Evolutionary conservation across 352 stramenopile genomes (phyloP).

Genomic region (Globisporangium recalcitrans): DNA sequence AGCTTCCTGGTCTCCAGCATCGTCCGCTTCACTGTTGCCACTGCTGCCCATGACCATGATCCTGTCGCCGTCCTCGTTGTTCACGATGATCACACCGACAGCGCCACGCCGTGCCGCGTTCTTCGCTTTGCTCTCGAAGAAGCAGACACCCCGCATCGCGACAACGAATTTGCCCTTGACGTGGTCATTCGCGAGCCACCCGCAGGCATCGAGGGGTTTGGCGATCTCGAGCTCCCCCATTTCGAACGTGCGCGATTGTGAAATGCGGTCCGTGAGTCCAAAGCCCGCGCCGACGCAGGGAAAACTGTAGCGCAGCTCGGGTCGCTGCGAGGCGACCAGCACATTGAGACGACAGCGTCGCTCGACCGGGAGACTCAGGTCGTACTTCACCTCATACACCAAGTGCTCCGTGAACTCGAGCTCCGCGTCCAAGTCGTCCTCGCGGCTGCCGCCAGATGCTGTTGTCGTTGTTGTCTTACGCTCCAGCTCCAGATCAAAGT

Average conservation of each 20-base stretch:
- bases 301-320: slow-evolving; percentile 24
- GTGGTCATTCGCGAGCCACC: slow-evolving; percentile 29
- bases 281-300: slow-evolving; percentile 62
- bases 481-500: slow-evolving; percentile 5
- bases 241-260: slow-evolving; percentile 21
- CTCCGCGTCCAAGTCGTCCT: slow-evolving; percentile 9
- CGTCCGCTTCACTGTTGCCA: slow-evolving; percentile 16
- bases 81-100: slow-evolving; percentile 54
- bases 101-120: slow-evolving; percentile 45
- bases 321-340: slow-evolving; percentile 4
- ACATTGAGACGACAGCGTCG: slow-evolving; percentile 15
- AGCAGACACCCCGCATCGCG: slow-evolving; percentile 52
- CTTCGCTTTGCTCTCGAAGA: slow-evolving; percentile 68
- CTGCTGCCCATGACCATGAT: slow-evolving; percentile 79
- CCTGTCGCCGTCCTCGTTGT: slow-evolving; percentile 51
- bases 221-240: slow-evolving; percentile 34
- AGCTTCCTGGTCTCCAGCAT: neutral
- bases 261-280: slow-evolving; percentile 32
- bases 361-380: slow-evolving; percentile 13
- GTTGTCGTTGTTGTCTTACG: neutral
- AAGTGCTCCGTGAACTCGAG: slow-evolving; percentile 18
- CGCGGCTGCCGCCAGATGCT: neutral
- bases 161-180: slow-evolving; percentile 48
- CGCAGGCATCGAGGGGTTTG: slow-evolving; percentile 53
- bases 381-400: slow-evolving; percentile 16